Percentiles rank a stretch among this genome's conserved stretches.
Conservation (phyloP, 768 basidiomycete genomes). For the Mycena chlorophos region DNA sequence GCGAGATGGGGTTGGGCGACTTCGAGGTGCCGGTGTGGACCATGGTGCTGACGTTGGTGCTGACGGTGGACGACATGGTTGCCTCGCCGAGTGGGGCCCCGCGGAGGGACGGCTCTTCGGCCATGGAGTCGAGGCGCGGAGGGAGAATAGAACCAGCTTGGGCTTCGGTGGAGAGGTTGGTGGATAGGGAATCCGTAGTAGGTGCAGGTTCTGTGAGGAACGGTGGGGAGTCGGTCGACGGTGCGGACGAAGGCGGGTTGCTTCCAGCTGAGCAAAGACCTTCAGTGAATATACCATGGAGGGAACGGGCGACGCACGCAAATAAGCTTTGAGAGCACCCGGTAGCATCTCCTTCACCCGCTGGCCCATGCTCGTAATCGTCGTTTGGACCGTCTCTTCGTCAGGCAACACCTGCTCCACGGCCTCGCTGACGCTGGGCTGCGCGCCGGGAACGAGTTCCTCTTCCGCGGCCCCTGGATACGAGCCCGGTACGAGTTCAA, state of each 20-base stretch:
- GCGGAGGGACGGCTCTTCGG: not conserved
- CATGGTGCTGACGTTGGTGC: conserved; percentile 3
- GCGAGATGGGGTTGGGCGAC: conserved; percentile 27
- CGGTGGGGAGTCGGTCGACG: not conserved
- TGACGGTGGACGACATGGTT: not conserved
- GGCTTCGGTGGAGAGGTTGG: conserved; percentile 12
- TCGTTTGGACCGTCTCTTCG: conserved; percentile 11
- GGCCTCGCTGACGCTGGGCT: not conserved
- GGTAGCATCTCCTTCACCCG: conserved; percentile 11
- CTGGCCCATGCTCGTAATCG: conserved; percentile 13
- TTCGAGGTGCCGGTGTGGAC: conserved; percentile 17
- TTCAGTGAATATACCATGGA: not conserved
- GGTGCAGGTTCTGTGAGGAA: not conserved
- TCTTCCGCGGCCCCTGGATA: not conserved
- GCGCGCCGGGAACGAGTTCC: not conserved
- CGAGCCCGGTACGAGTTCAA: not conserved
- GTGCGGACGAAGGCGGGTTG: not conserved
- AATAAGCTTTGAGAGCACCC: not conserved
- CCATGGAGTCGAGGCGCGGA: not conserved
- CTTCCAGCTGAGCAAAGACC: not conserved
- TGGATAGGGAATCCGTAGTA: not conserved
- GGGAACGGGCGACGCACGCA: conserved; percentile 3
- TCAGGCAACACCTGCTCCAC: conserved; percentile 1
- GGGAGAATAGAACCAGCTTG: conserved; percentile 9
- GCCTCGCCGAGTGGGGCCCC: not conserved